Percentiles rank a stretch among this genome's conserved stretches.
These are phyloP conservation scores for Talaromyces trachyspermus DNA, from an alignment of 495 filamentous ascomycete species.

Conservation along the genomic window DNA sequence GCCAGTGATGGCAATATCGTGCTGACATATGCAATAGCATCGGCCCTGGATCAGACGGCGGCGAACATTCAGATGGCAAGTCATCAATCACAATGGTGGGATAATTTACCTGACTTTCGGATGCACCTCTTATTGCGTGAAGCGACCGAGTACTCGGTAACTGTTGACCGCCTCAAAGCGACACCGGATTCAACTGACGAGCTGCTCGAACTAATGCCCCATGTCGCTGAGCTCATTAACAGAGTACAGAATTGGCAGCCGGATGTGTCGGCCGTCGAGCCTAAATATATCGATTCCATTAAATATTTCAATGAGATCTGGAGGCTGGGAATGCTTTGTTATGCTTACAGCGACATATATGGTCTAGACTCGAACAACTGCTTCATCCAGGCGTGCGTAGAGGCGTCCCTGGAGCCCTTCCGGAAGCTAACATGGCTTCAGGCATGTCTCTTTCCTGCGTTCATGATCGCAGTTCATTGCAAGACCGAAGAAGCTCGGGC, in stretches of 20 bases:
- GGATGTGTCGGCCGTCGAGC: neutral
- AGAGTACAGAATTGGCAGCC: constrained; percentile 5
- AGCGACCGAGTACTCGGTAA: constrained; percentile 5
- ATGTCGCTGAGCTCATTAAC: neutral
- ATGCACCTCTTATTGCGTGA: constrained; percentile 6
- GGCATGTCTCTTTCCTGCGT: constrained; percentile 6
- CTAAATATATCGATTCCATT: constrained; percentile 2
- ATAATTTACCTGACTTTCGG: constrained; percentile 4
- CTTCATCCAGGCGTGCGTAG: constrained; percentile 1
- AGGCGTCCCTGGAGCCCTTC: neutral
- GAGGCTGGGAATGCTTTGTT: constrained; percentile 10
- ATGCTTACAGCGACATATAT: constrained; percentile 6
- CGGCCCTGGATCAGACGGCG: neutral
- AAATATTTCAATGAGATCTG: constrained; percentile 4
- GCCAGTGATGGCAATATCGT: neutral
- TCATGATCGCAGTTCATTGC: constrained; percentile 10
- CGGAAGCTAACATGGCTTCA: constrained; percentile 6
- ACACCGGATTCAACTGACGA: neutral
- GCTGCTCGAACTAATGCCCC: neutral
- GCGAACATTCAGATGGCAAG: neutral
- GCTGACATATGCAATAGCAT: neutral
- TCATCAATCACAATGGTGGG: constrained; percentile 8
- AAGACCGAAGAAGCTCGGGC: neutral
- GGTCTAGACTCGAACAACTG: neutral
- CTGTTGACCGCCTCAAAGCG: constrained; percentile 4